phyloP scores from a whole-genome alignment of 495 filamentous ascomycete genomes.

The Amphirosellinia nigrospora region DNA sequence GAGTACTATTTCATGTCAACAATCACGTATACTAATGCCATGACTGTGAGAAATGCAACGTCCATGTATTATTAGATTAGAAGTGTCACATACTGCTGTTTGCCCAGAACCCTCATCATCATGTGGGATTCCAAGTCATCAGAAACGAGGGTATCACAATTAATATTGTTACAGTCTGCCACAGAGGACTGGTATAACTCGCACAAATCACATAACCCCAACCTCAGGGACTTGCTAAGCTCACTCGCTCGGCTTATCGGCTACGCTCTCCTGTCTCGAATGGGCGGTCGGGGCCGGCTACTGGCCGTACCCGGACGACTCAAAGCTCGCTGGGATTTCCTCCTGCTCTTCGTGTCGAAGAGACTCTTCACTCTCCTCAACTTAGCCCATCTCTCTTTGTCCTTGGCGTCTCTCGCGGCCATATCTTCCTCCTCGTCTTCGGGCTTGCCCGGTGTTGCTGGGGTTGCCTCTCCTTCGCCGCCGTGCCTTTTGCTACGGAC shows the following conservation, averaged over 20 bases:
- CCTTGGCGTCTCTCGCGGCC: conserved; percentile 55
- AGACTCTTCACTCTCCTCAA: conserved; percentile 62
- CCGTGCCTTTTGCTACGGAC: conserved; percentile 21
- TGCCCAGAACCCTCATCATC: neutral
- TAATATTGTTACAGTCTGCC: neutral
- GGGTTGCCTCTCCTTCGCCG: conserved; percentile 24
- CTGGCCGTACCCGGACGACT: conserved; percentile 37
- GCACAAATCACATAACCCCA: neutral
- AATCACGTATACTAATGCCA: neutral
- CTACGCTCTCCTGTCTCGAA: conserved; percentile 33
- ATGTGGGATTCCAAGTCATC: neutral
- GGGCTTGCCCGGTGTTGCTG: conserved; percentile 23
- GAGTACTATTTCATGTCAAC: neutral
- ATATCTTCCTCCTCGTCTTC: conserved; percentile 45
- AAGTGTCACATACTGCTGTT: neutral
- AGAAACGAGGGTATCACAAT: neutral
- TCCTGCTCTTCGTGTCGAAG: conserved; percentile 59
- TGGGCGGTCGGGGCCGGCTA: conserved; percentile 35
- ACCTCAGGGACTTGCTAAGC: conserved; percentile 18
- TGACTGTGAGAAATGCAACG: neutral
- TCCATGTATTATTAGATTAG: neutral
- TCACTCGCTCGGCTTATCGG: conserved; percentile 11
- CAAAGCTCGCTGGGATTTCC: conserved; percentile 46
- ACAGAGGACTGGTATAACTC: neutral
- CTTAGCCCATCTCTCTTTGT: conserved; percentile 60